Conservation (phyloP, 2,329 filamentous ascomycete species). For the Diaporthe sp. region DNA sequence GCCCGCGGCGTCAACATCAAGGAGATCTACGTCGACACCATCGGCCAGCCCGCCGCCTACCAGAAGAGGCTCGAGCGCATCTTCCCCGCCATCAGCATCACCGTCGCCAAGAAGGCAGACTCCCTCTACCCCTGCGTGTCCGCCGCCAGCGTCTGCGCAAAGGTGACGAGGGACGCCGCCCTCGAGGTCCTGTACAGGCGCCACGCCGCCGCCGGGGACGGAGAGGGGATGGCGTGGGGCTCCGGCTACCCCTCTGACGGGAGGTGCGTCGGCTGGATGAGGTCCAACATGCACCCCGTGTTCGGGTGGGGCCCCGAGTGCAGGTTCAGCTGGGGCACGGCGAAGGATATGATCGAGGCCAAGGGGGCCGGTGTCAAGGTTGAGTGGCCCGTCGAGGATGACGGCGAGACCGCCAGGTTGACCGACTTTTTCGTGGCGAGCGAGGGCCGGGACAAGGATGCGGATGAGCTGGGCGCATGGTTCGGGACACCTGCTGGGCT, state of each 20-base stretch:
- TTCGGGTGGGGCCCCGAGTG: slow-evolving; percentile 97
- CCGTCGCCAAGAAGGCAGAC: slow-evolving; percentile 92
- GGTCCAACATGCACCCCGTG: slow-evolving; percentile 87
- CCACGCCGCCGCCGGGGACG: slow-evolving; percentile 43
- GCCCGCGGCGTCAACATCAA: slow-evolving; percentile 83
- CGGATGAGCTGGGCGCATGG: slow-evolving; percentile 82
- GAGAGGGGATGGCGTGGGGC: slow-evolving; percentile 76
- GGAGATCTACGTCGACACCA: slow-evolving; percentile 96
- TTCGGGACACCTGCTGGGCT: slow-evolving; percentile 81
- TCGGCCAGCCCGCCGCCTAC: slow-evolving; percentile 86
- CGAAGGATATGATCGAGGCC: slow-evolving; percentile 91
- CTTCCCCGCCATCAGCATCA: slow-evolving; percentile 83
- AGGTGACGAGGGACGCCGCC: slow-evolving; percentile 93
- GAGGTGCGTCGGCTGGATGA: slow-evolving; percentile 85
- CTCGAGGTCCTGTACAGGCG: slow-evolving; percentile 81
- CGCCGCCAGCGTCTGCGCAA: slow-evolving; percentile 93
- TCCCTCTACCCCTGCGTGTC: slow-evolving; percentile 93
- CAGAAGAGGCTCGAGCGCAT: slow-evolving; percentile 86
- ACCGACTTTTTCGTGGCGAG: slow-evolving; percentile 79
- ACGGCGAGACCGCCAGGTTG: slow-evolving; percentile 76
- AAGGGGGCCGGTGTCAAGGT: slow-evolving; percentile 78
- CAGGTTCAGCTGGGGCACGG: slow-evolving; percentile 95
- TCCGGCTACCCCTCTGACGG: slow-evolving; percentile 94
- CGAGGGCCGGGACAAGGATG: slow-evolving; percentile 59
- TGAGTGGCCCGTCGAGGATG: slow-evolving; percentile 86